Evolutionary conservation across 768 basidiomycete species (phyloP).

Genomic region (Suillus americanus): DNA sequence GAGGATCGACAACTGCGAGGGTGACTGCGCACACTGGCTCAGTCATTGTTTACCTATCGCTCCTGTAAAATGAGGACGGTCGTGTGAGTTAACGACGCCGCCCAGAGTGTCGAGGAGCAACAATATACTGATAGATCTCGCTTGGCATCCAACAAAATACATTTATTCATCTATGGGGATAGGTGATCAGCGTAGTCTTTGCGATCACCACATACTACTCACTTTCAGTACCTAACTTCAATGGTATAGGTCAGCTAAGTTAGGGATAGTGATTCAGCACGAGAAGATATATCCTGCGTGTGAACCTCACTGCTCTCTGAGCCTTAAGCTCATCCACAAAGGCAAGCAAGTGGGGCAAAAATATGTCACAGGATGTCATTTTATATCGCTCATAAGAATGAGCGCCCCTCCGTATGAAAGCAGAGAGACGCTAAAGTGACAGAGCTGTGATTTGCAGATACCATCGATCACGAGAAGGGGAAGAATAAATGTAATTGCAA

Average conservation of each 20-base stretch:
- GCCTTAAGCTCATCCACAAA: constrained; percentile 23
- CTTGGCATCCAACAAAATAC: neutral
- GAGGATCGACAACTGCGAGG: constrained; percentile 37
- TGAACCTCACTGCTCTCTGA: constrained; percentile 46
- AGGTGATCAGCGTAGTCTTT: neutral
- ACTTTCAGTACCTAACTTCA: constrained; percentile 13
- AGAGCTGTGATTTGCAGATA: constrained; percentile 41
- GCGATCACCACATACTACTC: constrained; percentile 1
- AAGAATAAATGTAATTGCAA: constrained; percentile 29
- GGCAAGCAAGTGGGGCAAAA: constrained; percentile 41
- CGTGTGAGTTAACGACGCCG: constrained; percentile 70
- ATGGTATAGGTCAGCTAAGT: neutral
- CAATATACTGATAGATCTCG: constrained; percentile 2
- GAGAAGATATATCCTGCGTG: constrained; percentile 44
- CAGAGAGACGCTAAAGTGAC: constrained; percentile 87
- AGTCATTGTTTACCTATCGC: constrained; percentile 53
- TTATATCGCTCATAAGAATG: constrained; percentile 85
- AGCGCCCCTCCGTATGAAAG: constrained; percentile 63
- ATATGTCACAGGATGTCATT: constrained; percentile 33
- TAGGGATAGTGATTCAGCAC: neutral
- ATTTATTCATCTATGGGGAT: neutral
- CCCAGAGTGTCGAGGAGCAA: constrained; percentile 97
- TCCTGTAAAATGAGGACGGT: constrained; percentile 95
- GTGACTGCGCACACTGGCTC: constrained; percentile 27
- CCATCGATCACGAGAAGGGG: constrained; percentile 13